phyloP scores from a whole-genome alignment of 768 basidiomycete genomes.

The Mycena crocata region DNA sequence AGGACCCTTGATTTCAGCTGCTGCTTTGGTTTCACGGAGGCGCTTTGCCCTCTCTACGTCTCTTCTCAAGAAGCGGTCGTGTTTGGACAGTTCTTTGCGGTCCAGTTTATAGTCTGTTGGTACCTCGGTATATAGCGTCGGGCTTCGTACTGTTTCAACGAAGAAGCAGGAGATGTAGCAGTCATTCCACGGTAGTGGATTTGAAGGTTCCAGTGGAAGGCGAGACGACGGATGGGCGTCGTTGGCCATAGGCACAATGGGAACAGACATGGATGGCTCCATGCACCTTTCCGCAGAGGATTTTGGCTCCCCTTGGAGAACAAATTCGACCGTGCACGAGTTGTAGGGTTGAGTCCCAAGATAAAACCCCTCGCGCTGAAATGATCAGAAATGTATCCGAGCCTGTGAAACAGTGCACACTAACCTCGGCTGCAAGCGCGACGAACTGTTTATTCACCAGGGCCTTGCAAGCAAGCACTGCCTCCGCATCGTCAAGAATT shows the following conservation, averaged over 20 bases:
- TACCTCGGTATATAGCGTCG: background rate
- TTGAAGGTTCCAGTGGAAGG: no score
- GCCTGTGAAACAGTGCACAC: background rate
- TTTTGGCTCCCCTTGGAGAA: background rate
- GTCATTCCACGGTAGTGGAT: background rate
- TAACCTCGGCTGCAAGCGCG: background rate
- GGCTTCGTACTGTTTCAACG: background rate
- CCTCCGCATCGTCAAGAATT: background rate
- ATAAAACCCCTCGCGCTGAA: background rate
- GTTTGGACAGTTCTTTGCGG: background rate
- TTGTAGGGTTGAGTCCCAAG: background rate
- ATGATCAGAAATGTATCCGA: no score
- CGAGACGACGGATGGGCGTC: no score
- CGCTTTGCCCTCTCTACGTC: no score
- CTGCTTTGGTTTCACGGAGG: no score
- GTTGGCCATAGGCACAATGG: background rate
- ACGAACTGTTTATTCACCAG: background rate
- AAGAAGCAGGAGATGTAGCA: background rate
- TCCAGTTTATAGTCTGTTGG: background rate
- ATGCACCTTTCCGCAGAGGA: background rate
- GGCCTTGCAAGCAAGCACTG: background rate
- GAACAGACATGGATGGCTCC: background rate
- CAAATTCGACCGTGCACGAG: background rate
- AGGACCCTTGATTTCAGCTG: no score
- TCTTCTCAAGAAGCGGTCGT: background rate